Evolutionary conservation across 1,139 yeast species (phyloP).

Genomic region (Magnusiomyces fungicola): DNA sequence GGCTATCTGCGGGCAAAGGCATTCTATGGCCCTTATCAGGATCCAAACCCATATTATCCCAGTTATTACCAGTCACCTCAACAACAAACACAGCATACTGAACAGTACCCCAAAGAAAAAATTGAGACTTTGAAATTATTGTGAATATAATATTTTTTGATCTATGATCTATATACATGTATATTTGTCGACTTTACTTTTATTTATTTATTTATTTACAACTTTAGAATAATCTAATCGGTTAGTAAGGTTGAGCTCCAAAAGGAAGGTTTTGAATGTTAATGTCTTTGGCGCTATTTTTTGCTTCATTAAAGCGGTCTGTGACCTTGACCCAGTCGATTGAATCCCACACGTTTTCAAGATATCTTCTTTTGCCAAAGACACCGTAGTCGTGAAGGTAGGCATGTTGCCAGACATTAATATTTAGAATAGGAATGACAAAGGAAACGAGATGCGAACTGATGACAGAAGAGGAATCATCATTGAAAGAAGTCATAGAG

Average conservation of each 20-base stretch:
- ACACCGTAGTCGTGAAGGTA: conserved; percentile 82
- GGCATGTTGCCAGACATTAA: conserved; percentile 84
- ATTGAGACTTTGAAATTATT: too few relatives aligned
- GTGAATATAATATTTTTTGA: too few relatives aligned
- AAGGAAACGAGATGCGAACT: conserved; percentile 4
- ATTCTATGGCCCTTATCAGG: not conserved
- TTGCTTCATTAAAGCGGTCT: not conserved
- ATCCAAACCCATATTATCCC: too few relatives aligned
- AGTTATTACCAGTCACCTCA: too few relatives aligned
- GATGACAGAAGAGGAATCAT: not conserved
- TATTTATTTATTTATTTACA: too few relatives aligned
- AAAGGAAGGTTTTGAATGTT: not conserved
- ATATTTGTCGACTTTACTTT: too few relatives aligned
- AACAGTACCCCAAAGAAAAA: too few relatives aligned
- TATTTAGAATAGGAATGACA: conserved; percentile 59
- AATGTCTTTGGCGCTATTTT: not conserved
- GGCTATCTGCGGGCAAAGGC: conserved; percentile 31
- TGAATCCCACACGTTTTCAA: conserved; percentile 68
- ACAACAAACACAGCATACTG: too few relatives aligned
- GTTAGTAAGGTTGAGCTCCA: too few relatives aligned
- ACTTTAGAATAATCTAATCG: too few relatives aligned
- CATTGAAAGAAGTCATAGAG: too few relatives aligned
- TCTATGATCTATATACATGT: too few relatives aligned
- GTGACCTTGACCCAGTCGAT: conserved; percentile 78
- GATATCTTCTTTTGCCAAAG: conserved; percentile 65